These are phyloP conservation scores for Neurospora africana DNA, from an alignment of 495 filamentous ascomycete species.

Conservation along the genomic window DNA sequence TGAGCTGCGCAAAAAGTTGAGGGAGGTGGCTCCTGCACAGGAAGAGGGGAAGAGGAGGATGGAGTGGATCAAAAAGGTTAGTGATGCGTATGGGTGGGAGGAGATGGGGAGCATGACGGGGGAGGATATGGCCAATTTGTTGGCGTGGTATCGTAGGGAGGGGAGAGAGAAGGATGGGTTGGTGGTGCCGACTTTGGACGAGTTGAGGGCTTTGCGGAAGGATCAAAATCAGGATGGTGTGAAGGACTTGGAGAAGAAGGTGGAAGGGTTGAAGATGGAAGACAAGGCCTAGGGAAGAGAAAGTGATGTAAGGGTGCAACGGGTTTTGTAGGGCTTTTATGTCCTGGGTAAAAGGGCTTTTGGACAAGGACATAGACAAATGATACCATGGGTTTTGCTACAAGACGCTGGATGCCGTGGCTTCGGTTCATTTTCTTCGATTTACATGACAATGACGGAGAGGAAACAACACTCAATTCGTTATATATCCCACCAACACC, in stretches of 20 bases:
- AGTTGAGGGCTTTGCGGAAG: slow-evolving; percentile 39
- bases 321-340: not conserved
- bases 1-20: slow-evolving; percentile 59
- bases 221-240: not conserved
- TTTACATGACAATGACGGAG: not conserved
- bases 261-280: not conserved
- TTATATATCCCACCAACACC: not conserved
- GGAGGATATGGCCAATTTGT: slow-evolving; percentile 67
- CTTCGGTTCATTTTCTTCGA: not conserved
- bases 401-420: not conserved
- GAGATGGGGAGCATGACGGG: slow-evolving; percentile 80
- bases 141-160: slow-evolving; percentile 54
- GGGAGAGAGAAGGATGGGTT: slow-evolving; percentile 40
- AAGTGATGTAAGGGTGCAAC: not conserved
- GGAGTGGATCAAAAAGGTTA: slow-evolving; percentile 90
- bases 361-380: no score
- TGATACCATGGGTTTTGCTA: not conserved
- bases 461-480: not conserved
- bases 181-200: slow-evolving; percentile 33
- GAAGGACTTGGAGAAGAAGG: not conserved
- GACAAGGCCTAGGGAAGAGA: not conserved
- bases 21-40: slow-evolving; percentile 58
- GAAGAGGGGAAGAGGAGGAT: slow-evolving; percentile 82
- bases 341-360: not conserved
- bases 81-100: slow-evolving; percentile 75